These are phyloP conservation scores for Aureobasidium vineae DNA, from an alignment of 2,329 filamentous ascomycete species.

Conservation along the genomic window DNA sequence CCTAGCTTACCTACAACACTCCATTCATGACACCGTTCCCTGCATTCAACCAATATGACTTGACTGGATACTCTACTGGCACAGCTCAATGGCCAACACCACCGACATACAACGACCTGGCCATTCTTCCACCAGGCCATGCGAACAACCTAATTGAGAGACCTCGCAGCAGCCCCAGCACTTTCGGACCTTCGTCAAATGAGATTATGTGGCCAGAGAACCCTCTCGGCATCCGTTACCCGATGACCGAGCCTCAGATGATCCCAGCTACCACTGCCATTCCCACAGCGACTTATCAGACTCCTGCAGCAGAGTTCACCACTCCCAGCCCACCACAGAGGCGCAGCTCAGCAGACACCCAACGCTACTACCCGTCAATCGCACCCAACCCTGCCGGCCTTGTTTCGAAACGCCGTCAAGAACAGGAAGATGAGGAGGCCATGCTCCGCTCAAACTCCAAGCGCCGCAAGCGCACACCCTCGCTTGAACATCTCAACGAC, in stretches of 20 bases:
- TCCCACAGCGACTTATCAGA: constrained; percentile 2
- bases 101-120: constrained; percentile 9
- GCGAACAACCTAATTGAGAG: constrained; percentile 13
- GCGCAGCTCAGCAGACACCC: constrained; percentile 29
- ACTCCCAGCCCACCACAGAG: constrained; percentile 31
- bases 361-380: constrained; percentile 46
- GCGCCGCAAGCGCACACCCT: constrained; percentile 44
- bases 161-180: constrained; percentile 24
- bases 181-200: constrained; percentile 38
- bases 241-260: constrained; percentile 27
- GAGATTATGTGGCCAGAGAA: constrained; percentile 42
- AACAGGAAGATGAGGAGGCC: constrained; percentile 40
- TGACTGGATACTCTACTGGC: constrained; percentile 32
- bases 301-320: constrained; percentile 33
- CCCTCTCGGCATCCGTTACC: constrained; percentile 45
- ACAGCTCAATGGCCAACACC: constrained; percentile 26
- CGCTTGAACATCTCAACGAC: constrained; percentile 44
- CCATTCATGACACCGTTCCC: constrained; percentile 39
- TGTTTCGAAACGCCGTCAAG: constrained; percentile 43
- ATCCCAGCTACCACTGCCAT: background rate
- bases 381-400: constrained; percentile 44
- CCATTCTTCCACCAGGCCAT: constrained; percentile 16
- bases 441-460: constrained; percentile 36
- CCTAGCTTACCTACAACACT: constrained; percentile 34
- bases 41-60: constrained; percentile 32